These are phyloP conservation scores for Priceomyces medius DNA, from an alignment of 805 yeast genomes.

Conservation along the genomic window DNA sequence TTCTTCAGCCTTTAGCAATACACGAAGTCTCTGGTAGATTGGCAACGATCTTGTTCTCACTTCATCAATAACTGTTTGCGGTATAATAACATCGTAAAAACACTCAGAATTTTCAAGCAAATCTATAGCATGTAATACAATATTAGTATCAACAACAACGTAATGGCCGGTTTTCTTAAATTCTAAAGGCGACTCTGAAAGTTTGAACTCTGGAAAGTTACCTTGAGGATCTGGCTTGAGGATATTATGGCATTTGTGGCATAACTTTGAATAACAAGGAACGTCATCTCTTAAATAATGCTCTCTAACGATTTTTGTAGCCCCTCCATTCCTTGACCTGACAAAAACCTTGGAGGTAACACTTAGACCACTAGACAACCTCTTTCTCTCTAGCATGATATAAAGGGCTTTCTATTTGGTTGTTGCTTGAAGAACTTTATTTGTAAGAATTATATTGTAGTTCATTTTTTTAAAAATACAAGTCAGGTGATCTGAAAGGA, in stretches of 20 bases:
- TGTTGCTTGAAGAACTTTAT: not conserved
- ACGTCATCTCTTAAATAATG: slow-evolving; percentile 91
- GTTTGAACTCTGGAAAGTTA: slow-evolving; percentile 60
- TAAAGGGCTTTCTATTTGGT: not conserved
- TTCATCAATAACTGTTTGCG: slow-evolving; percentile 93
- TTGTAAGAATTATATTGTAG: not conserved
- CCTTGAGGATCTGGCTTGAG: slow-evolving; percentile 67
- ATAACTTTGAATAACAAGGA: slow-evolving; percentile 79
- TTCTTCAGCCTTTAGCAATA: slow-evolving; percentile 68
- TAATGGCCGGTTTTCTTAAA: slow-evolving; percentile 59
- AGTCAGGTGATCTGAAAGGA: too few species aligned
- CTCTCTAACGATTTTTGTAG: slow-evolving; percentile 88
- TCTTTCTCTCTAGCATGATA: slow-evolving; percentile 22
- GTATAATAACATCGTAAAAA: slow-evolving; percentile 87
- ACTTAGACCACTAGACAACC: slow-evolving; percentile 44
- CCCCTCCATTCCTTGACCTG: slow-evolving; percentile 84
- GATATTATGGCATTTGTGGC: slow-evolving; percentile 57
- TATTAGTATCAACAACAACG: slow-evolving; percentile 82
- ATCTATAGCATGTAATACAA: slow-evolving; percentile 85
- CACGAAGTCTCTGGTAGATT: slow-evolving; percentile 78
- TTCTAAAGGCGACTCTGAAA: slow-evolving; percentile 59
- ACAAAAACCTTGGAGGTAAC: slow-evolving; percentile 90
- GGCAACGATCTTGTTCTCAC: slow-evolving; percentile 86
- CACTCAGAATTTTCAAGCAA: slow-evolving; percentile 73
- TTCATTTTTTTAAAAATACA: too few species aligned